Evolutionary conservation across 148 eudicot genomes (phyloP).

Genomic region (Bassia scoparia): DNA sequence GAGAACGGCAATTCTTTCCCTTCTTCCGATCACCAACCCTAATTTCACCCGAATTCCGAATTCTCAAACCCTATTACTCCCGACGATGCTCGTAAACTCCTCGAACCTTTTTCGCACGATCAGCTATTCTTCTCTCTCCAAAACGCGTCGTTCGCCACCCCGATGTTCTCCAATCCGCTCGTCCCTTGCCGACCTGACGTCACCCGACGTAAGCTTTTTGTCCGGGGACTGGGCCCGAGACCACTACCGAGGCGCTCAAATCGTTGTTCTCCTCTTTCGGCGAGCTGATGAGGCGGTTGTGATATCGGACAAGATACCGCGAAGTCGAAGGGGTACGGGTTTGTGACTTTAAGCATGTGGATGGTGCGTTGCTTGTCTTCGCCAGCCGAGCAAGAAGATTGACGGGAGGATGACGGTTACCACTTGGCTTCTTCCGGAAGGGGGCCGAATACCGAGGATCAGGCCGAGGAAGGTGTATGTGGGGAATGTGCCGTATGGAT

Average conservation of each 20-base stretch:
- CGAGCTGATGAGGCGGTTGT: conserved; percentile 77
- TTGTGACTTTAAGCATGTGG: conserved; percentile 71
- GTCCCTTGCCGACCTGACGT: conserved; percentile 72
- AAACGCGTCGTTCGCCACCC: conserved; percentile 50
- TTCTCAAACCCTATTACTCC: conserved; percentile 32
- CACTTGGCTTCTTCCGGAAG: conserved; percentile 63
- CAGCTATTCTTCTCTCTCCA: conserved; percentile 56
- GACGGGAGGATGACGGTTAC: conserved; percentile 87
- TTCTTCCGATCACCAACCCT: conserved; percentile 12
- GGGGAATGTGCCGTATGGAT: conserved; percentile 77
- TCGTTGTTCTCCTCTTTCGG: conserved; percentile 53
- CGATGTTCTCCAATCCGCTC: conserved; percentile 55
- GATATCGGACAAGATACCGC: conserved; percentile 60
- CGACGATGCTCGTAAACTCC: conserved; percentile 55
- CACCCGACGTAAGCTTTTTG: conserved; percentile 71
- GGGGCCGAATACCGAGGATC: conserved; percentile 42
- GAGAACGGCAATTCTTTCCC: conserved; percentile 48
- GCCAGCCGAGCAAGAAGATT: conserved; percentile 71
- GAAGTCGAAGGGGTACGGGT: conserved; percentile 79
- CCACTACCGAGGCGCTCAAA: conserved; percentile 56
- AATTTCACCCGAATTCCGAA: neutral
- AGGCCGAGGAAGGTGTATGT: conserved; percentile 84
- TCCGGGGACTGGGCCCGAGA: conserved; percentile 73
- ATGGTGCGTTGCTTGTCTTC: conserved; percentile 68
- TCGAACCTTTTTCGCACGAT: conserved; percentile 48